A percentile compares a stretch with the other conserved stretches of the same genome.
Evolutionary conservation across 129 eudicot genomes (phyloP).

Genomic region (Centaurea solstitialis): DNA sequence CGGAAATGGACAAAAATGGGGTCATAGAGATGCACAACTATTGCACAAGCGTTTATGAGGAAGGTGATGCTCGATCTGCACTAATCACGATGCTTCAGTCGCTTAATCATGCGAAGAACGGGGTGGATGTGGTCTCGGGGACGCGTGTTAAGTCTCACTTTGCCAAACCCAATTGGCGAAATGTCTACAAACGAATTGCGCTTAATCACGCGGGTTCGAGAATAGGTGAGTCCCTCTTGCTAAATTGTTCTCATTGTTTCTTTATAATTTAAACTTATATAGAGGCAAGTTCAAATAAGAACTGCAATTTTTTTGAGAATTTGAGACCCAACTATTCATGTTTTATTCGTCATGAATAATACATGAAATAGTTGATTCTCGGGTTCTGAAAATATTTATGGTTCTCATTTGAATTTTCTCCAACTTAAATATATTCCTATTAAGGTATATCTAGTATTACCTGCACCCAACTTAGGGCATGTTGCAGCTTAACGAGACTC

Average conservation of each 20-base stretch:
- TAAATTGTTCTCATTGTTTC: not conserved
- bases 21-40: conserved; percentile 89
- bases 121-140: conserved; percentile 81
- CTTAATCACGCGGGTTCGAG: conserved; percentile 53
- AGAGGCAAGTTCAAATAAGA: not conserved
- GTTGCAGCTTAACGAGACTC: no score
- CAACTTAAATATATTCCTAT: not conserved
- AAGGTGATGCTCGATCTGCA: conserved; percentile 85
- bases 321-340: not conserved
- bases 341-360: not conserved
- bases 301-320: not conserved
- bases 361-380: not conserved
- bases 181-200: conserved; percentile 70
- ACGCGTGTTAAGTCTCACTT: conserved; percentile 86
- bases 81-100: conserved; percentile 79
- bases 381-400: not conserved
- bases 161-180: conserved; percentile 80
- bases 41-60: conserved; percentile 85
- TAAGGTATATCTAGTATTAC: not conserved
- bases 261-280: not conserved
- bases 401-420: not conserved
- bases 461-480: not conserved
- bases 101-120: conserved; percentile 74
- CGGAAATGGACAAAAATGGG: conserved; percentile 66
- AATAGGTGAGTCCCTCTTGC: conserved; percentile 55